Evolutionary conservation across 1,139 yeast species (phyloP).

Genomic region (Saccharomyces hybrid): DNA sequence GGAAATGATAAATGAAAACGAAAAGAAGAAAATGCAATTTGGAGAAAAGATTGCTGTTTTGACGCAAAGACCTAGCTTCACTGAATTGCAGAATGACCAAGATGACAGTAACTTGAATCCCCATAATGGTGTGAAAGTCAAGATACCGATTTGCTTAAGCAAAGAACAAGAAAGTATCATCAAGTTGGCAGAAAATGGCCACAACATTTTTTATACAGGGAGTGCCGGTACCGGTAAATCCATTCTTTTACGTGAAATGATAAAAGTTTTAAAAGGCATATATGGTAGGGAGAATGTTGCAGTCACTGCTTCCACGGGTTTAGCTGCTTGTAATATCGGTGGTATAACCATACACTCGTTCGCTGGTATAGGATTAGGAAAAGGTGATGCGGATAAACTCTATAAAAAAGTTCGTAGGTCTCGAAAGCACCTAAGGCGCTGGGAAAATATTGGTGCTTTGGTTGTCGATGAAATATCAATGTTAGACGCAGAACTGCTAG

Average conservation of each 20-base stretch:
- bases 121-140: conserved; percentile 23
- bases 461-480: conserved; percentile 84
- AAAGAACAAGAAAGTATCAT: conserved; percentile 67
- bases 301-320: conserved; percentile 86
- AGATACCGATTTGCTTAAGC: conserved; percentile 40
- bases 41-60: conserved; percentile 21
- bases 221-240: conserved; percentile 97
- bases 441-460: conserved; percentile 57
- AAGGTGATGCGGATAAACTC: conserved; percentile 38
- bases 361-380: conserved; percentile 79
- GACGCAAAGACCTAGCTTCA: conserved; percentile 18
- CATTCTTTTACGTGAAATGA: conserved; percentile 61
- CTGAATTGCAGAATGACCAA: conserved; percentile 13
- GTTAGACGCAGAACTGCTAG: conserved; percentile 71
- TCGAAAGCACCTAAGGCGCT: conserved; percentile 46
- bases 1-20: conserved; percentile 10
- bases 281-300: conserved; percentile 53
- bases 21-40: conserved; percentile 8
- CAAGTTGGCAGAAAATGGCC: conserved; percentile 53
- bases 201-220: conserved; percentile 77
- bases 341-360: conserved; percentile 81
- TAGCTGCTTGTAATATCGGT: conserved; percentile 88
- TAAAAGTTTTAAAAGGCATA: conserved; percentile 45
- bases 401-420: conserved; percentile 50
- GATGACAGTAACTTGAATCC: conserved; percentile 9